Evolutionary conservation across 2,329 filamentous ascomycete species (phyloP).

Genomic region (Neofusicoccum kwambonambiense): DNA sequence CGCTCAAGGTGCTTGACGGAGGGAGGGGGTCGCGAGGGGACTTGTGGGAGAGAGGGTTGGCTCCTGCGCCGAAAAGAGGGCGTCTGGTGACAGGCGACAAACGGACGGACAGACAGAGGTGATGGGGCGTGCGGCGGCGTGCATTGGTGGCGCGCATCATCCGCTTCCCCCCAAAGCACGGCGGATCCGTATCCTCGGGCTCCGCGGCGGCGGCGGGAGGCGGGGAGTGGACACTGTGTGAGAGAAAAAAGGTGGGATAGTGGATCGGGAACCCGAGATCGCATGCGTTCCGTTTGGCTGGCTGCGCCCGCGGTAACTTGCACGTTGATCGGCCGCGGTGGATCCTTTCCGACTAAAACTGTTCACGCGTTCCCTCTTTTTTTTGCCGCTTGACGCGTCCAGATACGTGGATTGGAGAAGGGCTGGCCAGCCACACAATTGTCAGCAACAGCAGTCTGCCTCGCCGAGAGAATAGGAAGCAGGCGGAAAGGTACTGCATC

Average conservation of each 20-base stretch:
- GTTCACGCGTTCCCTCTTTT: neutral
- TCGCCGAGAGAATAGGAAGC: neutral
- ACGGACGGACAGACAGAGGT: too few relatives aligned
- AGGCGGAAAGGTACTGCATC: neutral
- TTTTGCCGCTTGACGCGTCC: neutral
- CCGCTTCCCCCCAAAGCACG: neutral
- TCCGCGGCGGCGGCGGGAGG: neutral
- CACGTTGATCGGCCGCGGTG: neutral
- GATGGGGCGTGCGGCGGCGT: neutral
- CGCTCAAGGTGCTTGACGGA: too few relatives aligned
- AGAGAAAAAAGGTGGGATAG: neutral
- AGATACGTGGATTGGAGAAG: neutral
- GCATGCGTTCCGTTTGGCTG: conserved; percentile 1
- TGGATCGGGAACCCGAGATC: neutral
- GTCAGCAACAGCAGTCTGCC: neutral
- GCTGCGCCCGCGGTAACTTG: neutral
- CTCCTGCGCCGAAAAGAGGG: too few relatives aligned
- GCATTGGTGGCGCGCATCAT: neutral
- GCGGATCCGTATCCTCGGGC: too few relatives aligned
- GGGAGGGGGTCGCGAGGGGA: too few relatives aligned
- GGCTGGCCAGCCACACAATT: neutral
- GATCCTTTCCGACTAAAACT: neutral
- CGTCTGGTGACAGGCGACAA: too few relatives aligned
- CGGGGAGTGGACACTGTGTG: neutral
- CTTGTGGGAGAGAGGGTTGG: too few relatives aligned